Conservation (phyloP, 495 filamentous ascomycete genomes). For the Hyaloscypha variabilis region DNA sequence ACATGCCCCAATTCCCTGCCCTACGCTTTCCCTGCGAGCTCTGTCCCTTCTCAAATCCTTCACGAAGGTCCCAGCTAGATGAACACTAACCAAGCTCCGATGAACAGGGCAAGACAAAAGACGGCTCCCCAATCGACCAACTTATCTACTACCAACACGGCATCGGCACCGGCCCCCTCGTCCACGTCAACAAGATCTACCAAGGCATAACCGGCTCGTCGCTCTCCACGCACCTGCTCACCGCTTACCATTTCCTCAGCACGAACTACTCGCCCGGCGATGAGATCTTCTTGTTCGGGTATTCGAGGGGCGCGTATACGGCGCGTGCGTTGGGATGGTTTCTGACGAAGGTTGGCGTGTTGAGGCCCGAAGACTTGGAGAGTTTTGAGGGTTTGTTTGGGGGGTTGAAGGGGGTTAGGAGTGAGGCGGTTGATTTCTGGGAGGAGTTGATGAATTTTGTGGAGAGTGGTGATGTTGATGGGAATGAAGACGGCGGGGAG, state of each 20-base stretch:
- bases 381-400: constrained; percentile 57
- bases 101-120: not conserved
- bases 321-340: constrained; percentile 65
- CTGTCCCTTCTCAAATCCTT: too few relatives aligned
- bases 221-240: constrained; percentile 64
- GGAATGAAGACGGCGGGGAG: not conserved
- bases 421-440: not conserved
- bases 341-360: constrained; percentile 60
- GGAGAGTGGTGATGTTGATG: constrained; percentile 3
- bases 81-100: too few relatives aligned
- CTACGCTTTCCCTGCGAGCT: too few relatives aligned
- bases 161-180: not conserved
- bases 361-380: constrained; percentile 63
- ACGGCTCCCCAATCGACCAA: constrained; percentile 35
- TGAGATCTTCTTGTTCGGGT: constrained; percentile 72
- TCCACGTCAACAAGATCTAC: not conserved
- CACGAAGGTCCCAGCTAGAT: too few relatives aligned
- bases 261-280: constrained; percentile 66
- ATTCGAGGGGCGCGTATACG: constrained; percentile 73
- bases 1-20: too few relatives aligned
- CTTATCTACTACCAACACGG: constrained; percentile 50
- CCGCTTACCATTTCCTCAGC: constrained; percentile 66
- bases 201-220: not conserved
- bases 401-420: constrained; percentile 14
- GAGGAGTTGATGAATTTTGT: constrained; percentile 26